phyloP scores from a whole-genome alignment of 1,284 basidiomycete species.

The Pholiota adiposa region DNA sequence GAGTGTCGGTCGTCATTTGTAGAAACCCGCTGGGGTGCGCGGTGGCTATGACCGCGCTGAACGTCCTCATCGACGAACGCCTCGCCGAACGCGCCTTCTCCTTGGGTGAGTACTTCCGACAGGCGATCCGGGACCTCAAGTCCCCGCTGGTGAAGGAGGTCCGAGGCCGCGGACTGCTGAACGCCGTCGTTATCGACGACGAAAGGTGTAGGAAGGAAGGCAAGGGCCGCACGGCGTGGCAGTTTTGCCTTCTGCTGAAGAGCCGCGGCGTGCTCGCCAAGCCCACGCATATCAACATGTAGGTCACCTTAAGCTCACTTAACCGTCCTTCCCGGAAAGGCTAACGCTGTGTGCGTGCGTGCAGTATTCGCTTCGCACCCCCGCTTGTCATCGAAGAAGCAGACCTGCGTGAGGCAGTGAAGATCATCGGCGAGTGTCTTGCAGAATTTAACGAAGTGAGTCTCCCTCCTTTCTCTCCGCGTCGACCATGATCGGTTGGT shows the following conservation, averaged over 20 bases:
- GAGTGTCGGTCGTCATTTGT: neutral
- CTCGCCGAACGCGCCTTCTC: slow-evolving; percentile 78
- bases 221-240: slow-evolving; percentile 90
- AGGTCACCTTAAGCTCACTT: slow-evolving; percentile 36
- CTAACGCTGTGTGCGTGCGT: slow-evolving; percentile 5
- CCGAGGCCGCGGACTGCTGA: slow-evolving; percentile 87
- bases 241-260: slow-evolving; percentile 93
- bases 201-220: slow-evolving; percentile 51
- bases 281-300: slow-evolving; percentile 96
- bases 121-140: slow-evolving; percentile 64
- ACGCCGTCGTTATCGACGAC: slow-evolving; percentile 95
- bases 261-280: slow-evolving; percentile 91
- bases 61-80: slow-evolving; percentile 87
- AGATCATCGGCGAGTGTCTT: slow-evolving; percentile 79
- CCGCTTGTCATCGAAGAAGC: slow-evolving; percentile 91
- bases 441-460: slow-evolving; percentile 81
- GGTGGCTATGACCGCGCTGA: slow-evolving; percentile 89
- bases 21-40: slow-evolving; percentile 97
- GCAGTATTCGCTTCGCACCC: slow-evolving; percentile 92
- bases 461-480: slow-evolving; percentile 14
- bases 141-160: slow-evolving; percentile 77
- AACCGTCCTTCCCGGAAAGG: neutral
- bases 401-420: slow-evolving; percentile 78
- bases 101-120: slow-evolving; percentile 86
- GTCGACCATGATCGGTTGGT: neutral